These are phyloP conservation scores for Coniophora puteana DNA, from an alignment of 1,284 basidiomycete species.

Conservation along the genomic window DNA sequence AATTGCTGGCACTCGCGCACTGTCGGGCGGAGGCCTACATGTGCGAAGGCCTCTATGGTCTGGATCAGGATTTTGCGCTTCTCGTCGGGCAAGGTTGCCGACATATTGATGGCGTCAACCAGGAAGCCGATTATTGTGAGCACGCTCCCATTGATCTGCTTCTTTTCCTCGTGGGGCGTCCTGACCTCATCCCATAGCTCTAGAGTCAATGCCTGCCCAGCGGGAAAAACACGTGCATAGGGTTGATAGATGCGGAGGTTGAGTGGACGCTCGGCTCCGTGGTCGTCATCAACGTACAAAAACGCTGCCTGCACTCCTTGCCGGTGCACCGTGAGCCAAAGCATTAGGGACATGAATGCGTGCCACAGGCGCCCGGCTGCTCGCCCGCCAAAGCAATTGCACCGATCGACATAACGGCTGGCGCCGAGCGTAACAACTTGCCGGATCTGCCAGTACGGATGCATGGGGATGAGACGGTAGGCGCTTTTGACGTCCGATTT, in stretches of 20 bases:
- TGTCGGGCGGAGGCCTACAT: slow-evolving; percentile 3
- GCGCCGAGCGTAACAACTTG: slow-evolving; percentile 32
- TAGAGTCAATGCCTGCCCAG: slow-evolving; percentile 29
- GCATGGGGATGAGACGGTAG: slow-evolving; percentile 31
- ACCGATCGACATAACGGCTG: slow-evolving; percentile 23
- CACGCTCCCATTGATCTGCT: slow-evolving; percentile 29
- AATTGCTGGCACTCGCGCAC: slow-evolving; percentile 28
- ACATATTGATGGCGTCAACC: slow-evolving; percentile 28
- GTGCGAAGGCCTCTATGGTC: slow-evolving; percentile 14
- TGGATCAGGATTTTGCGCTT: slow-evolving; percentile 11
- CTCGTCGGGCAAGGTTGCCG: slow-evolving; percentile 21
- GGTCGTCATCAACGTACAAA: slow-evolving; percentile 29
- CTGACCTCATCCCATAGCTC: slow-evolving; percentile 36
- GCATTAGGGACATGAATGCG: slow-evolving; percentile 25
- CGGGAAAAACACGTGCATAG: slow-evolving; percentile 25
- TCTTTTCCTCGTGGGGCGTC: slow-evolving; percentile 34
- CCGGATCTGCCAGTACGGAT: slow-evolving; percentile 36
- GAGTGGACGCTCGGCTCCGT: too few relatives aligned
- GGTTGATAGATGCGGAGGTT: too few relatives aligned
- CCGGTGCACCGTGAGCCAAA: slow-evolving; percentile 28
- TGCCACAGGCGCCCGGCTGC: slow-evolving; percentile 22
- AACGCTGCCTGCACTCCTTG: slow-evolving; percentile 16
- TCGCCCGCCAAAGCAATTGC: slow-evolving; percentile 27
- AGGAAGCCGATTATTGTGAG: slow-evolving; percentile 36
- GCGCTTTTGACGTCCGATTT: slow-evolving; percentile 36